These are phyloP conservation scores for Stenogyne calaminthoides DNA, from an alignment of 305 asterid genomes.

Conservation along the genomic window DNA sequence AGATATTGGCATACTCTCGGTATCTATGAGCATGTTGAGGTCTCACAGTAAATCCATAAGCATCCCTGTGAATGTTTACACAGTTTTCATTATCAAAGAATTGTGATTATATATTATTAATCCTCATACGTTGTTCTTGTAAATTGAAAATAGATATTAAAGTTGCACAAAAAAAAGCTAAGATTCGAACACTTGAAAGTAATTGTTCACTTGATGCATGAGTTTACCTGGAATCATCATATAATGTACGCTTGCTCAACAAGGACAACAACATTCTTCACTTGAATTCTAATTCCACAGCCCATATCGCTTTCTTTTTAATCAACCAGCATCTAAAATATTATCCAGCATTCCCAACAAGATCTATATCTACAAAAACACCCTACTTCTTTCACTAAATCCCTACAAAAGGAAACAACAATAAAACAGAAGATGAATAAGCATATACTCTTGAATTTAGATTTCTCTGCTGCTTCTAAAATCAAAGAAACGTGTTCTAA, in stretches of 20 bases:
- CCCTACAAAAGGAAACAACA: not conserved
- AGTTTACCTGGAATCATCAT: conserved; percentile 84
- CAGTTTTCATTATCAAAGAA: conserved; percentile 17
- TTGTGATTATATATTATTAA: conserved; percentile 8
- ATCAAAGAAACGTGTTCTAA: not conserved
- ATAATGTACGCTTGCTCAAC: conserved; percentile 92
- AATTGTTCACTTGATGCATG: not conserved
- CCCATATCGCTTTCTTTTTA: conserved; percentile 65
- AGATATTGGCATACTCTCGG: conserved; percentile 71
- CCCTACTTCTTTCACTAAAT: conserved; percentile 3
- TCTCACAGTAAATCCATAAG: conserved; percentile 95
- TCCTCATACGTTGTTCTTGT: conserved; percentile 15
- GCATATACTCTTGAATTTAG: not conserved
- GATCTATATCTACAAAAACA: conserved; percentile 30
- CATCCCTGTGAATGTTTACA: conserved; percentile 63
- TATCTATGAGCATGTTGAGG: conserved; percentile 81
- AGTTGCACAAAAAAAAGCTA: not conserved
- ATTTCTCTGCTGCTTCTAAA: not conserved
- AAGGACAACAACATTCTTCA: conserved; percentile 94
- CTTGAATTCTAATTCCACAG: conserved; percentile 47
- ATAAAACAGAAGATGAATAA: not conserved
- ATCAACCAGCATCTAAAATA: conserved; percentile 40
- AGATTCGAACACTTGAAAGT: conserved; percentile 8
- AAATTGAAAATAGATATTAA: conserved; percentile 1
- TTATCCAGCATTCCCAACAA: conserved; percentile 31